phyloP scores from a whole-genome alignment of 2,329 filamentous ascomycete species.

The Sclerotinia borealis region DNA sequence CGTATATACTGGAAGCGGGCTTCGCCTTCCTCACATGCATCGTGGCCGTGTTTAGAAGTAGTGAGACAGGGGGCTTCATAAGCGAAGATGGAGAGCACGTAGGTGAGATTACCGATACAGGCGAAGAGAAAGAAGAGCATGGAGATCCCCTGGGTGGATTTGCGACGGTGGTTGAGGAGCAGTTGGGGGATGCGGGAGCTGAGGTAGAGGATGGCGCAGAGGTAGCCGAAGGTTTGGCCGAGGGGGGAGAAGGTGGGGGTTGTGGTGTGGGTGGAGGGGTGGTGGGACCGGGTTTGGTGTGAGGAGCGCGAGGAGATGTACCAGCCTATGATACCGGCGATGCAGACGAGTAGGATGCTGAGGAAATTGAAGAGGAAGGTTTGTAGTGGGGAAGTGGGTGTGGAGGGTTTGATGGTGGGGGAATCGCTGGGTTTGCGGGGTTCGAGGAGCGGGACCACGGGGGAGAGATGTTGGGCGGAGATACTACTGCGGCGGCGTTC shows the following conservation, averaged over 20 bases:
- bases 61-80: slow-evolving; percentile 67
- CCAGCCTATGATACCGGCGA: slow-evolving; percentile 81
- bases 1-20: slow-evolving; percentile 49
- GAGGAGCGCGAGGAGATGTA: slow-evolving; percentile 50
- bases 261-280: slow-evolving; percentile 36
- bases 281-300: slow-evolving; percentile 20
- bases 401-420: slow-evolving; percentile 36
- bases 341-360: slow-evolving; percentile 74
- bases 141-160: slow-evolving; percentile 87
- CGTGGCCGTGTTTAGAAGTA: slow-evolving; percentile 45
- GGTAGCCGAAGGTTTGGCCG: slow-evolving; percentile 89
- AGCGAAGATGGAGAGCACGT: slow-evolving; percentile 84
- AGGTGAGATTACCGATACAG: slow-evolving; percentile 90
- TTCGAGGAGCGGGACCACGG: slow-evolving; percentile 72
- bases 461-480: slow-evolving; percentile 65
- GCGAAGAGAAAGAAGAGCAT: slow-evolving; percentile 96
- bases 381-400: slow-evolving; percentile 48
- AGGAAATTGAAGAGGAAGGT: slow-evolving; percentile 65
- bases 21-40: slow-evolving; percentile 56
- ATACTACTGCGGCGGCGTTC: slow-evolving; percentile 45
- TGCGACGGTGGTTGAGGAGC: slow-evolving; percentile 84
- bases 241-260: slow-evolving; percentile 59
- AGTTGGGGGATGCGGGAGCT: slow-evolving; percentile 86
- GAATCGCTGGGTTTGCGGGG: slow-evolving; percentile 37
- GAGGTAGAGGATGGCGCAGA: slow-evolving; percentile 85